Evolutionary conservation across 2,329 filamentous ascomycete genomes (phyloP), one percentile per base, ranked within the genome.

Genomic region (Aspergillus spinulosporus): DNA sequence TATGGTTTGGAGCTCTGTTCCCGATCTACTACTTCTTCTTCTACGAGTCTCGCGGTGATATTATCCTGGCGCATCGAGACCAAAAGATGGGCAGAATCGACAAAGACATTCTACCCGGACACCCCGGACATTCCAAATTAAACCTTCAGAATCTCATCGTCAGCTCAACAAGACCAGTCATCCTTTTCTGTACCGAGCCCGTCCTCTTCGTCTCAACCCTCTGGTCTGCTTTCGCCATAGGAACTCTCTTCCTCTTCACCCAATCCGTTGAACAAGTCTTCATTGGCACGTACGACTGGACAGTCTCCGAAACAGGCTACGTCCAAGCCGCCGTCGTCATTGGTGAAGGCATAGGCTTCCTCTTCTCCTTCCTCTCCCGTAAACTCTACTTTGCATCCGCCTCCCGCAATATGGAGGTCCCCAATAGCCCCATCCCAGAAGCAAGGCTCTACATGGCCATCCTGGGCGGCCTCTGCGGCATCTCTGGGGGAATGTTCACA

Each of bases 171-270:
- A 66, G 74, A 4, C 74, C 75, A 1, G 63, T 69, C 5, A 28
- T 66, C 5, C 57, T 79, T 59, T 71, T 76, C 4, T 64, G 73
- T 55, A 78, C 75, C 3, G 75, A 78, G 44, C 74, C 75, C 0
- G 72, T 79, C 3, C 70, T 78, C 1, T 75, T 71, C 7, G 73
- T 72, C 42, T 74, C 76, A 48, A 75, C 74, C 0, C 58, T 78
- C 1, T 78, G 75, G 76, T 75, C 76, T 5, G 66, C 69, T 7
- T 78, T 78, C 59, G 74, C 75, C 0, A 73, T 75, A 53, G 76
- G 75, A 2, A 75, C 75, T 2, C 62, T 78, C 0, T 78, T 76
- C 56, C 64, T 78, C 3, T 77, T 76, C 63, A 76, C 76, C 11
- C 70, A 72, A 42, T 73, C 70, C 3, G 73, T 78, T 4, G 72